Evolutionary conservation across 192 early-diverging fungal genomes (phyloP), one percentile per base, ranked within the genome.

Genomic region (Rhizoclosmatium sp.): DNA sequence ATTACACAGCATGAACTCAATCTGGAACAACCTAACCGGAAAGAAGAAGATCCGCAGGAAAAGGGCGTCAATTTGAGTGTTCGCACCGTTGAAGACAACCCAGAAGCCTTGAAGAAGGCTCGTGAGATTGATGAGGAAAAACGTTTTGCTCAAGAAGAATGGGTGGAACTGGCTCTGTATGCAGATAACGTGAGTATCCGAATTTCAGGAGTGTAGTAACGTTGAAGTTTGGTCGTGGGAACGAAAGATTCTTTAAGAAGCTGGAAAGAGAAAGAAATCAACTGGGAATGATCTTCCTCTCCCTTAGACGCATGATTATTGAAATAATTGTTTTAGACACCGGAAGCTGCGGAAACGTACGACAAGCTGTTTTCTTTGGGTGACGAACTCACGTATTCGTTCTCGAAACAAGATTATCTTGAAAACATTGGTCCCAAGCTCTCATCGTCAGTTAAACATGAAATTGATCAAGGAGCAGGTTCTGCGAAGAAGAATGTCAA

Each of bases 1-100:
- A 91, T 92, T 3, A 89, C 80, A 66, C 92, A 92, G 70, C 84
- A 91, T 77, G 89, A 91, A 75, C 73, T 83, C 74, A 88, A 92
- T 39, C 65, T 76, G 23, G 92, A 94, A 41, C 88, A 90, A n/a
- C 80, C 86, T 0, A 62, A 76, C 10, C 66, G 48, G 19, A 56
- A 71, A 40, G 73, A 88, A 51, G 82, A 82, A 23, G 82, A 82
- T 19, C 81, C 59, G 2, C 78, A 78, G 58, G 80, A 76, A 75
- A 14, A 31, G 39, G 61, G 70, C 1, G 49, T 85, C 7, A 69
- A 61, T 21, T 12, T 62, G 9, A 61, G 58, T 40, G 72, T 85
- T 4, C 78, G 79, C 59, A 65, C 69, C 7, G 48, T 76, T 5
- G 83, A 87, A 31, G 83, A 87, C 51, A 84, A 87, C 41, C 75